These are phyloP conservation scores for Aschersonia sp. DNA, from an alignment of 2,329 filamentous ascomycete species.

Conservation along the genomic window DNA sequence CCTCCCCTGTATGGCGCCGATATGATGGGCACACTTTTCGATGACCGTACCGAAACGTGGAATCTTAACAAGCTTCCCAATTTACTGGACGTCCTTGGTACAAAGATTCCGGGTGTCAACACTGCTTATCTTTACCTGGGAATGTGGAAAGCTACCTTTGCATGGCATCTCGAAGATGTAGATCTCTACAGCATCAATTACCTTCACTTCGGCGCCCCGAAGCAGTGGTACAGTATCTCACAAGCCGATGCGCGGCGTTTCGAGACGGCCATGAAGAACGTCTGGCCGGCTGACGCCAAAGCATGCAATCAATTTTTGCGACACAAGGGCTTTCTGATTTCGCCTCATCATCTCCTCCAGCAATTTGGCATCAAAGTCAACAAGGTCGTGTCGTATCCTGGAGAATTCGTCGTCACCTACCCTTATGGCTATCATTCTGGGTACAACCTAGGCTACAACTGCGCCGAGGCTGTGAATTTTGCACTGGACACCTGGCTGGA, in stretches of 20 bases:
- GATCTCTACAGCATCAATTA: conserved; percentile 99
- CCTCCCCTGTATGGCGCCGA: conserved; percentile 92
- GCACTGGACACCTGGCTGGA: conserved; percentile 90
- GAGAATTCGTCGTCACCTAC: conserved; percentile 96
- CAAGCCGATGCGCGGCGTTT: conserved; percentile 88
- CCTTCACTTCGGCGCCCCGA: conserved; percentile 94
- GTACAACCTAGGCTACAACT: conserved; percentile 97
- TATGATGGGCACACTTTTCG: conserved; percentile 88
- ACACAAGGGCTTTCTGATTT: conserved; percentile 96
- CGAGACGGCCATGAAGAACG: conserved; percentile 85
- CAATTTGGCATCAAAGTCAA: conserved; percentile 95
- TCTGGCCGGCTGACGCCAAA: conserved; percentile 92
- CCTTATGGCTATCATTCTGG: conserved; percentile 97
- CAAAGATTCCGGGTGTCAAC: conserved; percentile 93
- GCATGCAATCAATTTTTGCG: conserved; percentile 91
- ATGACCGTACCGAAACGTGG: conserved; percentile 72
- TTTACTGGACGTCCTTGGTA: conserved; percentile 81
- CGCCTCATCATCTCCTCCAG: conserved; percentile 70
- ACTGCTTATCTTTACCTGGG: conserved; percentile 95
- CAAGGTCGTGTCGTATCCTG: conserved; percentile 85
- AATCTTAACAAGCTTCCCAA: conserved; percentile 93
- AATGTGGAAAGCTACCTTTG: conserved; percentile 99
- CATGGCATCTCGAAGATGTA: conserved; percentile 97
- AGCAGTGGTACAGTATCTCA: conserved; percentile 99
- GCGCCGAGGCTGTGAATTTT: conserved; percentile 97